Conservation (phyloP, 2,329 filamentous ascomycete genomes). For the Cadophora gregata region DNA sequence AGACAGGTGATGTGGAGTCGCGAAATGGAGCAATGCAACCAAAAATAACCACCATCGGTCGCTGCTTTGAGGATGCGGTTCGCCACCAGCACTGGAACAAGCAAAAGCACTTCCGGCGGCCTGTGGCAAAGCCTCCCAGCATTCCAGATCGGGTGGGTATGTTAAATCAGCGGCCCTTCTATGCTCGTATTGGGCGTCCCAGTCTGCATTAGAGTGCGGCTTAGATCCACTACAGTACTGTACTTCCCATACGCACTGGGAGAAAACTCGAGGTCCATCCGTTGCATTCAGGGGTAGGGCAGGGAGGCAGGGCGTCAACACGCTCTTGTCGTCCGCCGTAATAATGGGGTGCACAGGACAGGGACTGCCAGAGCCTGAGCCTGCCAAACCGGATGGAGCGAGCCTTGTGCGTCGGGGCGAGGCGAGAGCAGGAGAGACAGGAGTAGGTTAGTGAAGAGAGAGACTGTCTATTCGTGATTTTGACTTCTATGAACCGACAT, state of each 20-base stretch:
- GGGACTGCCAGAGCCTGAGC: neutral
- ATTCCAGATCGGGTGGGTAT: neutral
- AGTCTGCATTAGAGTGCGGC: slow-evolving; percentile 7
- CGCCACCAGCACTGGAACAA: neutral
- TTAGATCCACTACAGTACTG: too few relatives aligned
- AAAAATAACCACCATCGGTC: slow-evolving; percentile 10
- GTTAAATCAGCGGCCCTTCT: neutral
- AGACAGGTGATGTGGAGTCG: slow-evolving; percentile 7
- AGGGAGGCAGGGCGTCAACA: neutral
- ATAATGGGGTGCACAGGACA: neutral
- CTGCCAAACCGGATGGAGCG: neutral
- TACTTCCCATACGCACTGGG: too few relatives aligned
- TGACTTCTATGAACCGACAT: neutral
- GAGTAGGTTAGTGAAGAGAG: neutral
- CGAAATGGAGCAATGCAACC: neutral
- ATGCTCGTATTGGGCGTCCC: slow-evolving; percentile 7
- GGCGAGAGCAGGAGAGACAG: neutral
- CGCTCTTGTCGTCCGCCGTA: slow-evolving; percentile 9
- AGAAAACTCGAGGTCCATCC: slow-evolving; percentile 2
- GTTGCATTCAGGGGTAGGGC: slow-evolving; percentile 1
- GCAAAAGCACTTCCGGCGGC: too few relatives aligned
- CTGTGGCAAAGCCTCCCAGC: slow-evolving; percentile 2
- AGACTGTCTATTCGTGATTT: slow-evolving; percentile 5
- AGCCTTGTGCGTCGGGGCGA: neutral
- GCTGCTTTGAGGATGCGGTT: slow-evolving; percentile 3